These are phyloP conservation scores for Saturnispora zaruensis DNA, from an alignment of 805 yeast species.

Conservation along the genomic window DNA sequence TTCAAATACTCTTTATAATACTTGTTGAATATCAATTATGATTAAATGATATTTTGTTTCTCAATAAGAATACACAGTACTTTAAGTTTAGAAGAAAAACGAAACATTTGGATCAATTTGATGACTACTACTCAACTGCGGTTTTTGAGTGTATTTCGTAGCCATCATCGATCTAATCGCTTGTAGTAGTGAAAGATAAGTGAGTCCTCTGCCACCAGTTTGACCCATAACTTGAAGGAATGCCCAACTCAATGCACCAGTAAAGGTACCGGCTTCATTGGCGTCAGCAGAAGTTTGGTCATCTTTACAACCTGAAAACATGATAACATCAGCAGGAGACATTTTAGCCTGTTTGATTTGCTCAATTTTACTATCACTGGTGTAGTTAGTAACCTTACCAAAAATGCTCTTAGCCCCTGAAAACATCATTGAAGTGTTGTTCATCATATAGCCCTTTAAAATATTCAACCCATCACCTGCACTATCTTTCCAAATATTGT, in stretches of 20 bases:
- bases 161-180: constrained; percentile 57
- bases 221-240: constrained; percentile 51
- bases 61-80: too few relatives aligned
- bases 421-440: constrained; percentile 40
- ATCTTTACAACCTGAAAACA: constrained; percentile 77
- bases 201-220: constrained; percentile 45
- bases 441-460: constrained; percentile 49
- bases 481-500: constrained; percentile 66
- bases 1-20: too few relatives aligned
- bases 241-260: constrained; percentile 84
- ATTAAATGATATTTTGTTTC: too few relatives aligned
- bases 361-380: constrained; percentile 27
- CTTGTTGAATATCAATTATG: too few relatives aligned
- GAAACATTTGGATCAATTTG: constrained; percentile 55
- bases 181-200: constrained; percentile 60
- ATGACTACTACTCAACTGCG: constrained; percentile 74
- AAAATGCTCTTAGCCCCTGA: constrained; percentile 31
- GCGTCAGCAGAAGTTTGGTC: constrained; percentile 82
- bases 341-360: constrained; percentile 46
- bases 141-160: constrained; percentile 68
- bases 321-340: constrained; percentile 69
- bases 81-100: constrained; percentile 26
- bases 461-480: constrained; percentile 58
- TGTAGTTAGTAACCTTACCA: constrained; percentile 27
- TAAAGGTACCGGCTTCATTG: constrained; percentile 54